Conservation (phyloP, 805 yeast genomes). For the Kluyveromyces starmeri region DNA sequence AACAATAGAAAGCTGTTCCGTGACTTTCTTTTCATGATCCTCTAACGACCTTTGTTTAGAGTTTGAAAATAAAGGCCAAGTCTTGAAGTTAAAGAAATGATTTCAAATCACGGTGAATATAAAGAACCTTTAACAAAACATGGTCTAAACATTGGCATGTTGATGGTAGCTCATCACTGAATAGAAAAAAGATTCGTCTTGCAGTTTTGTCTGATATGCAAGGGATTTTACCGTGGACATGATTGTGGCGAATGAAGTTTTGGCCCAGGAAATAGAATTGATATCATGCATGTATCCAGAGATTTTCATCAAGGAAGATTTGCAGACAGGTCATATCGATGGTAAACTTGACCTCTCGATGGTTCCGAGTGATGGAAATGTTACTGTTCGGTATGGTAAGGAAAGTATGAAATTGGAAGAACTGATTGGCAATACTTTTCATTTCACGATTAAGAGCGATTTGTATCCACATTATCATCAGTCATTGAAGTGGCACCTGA, state of each 20-base stretch:
- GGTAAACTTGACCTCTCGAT: background rate
- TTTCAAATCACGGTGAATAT: too few species aligned
- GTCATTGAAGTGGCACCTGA: constrained; percentile 16
- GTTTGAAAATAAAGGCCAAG: too few species aligned
- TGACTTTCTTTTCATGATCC: too few species aligned
- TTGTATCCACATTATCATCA: constrained; percentile 16
- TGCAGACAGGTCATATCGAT: background rate
- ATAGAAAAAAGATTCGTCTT: too few species aligned
- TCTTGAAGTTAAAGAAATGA: too few species aligned
- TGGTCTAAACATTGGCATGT: too few species aligned
- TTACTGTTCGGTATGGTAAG: background rate
- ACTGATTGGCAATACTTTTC: constrained; percentile 5
- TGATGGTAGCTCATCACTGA: too few species aligned
- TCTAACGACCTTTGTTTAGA: too few species aligned
- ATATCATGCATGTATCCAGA: constrained; percentile 29
- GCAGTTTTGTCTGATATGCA: too few species aligned
- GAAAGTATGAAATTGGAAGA: background rate
- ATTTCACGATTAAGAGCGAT: constrained; percentile 10
- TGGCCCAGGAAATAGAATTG: constrained; percentile 16
- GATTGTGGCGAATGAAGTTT: background rate
- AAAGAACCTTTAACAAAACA: too few species aligned
- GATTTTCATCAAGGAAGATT: constrained; percentile 7
- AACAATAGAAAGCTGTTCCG: too few species aligned
- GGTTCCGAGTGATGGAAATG: background rate
- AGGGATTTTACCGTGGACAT: too few species aligned